Evolutionary conservation across 305 asterid species (phyloP), one percentile per base, ranked within the genome.

Genomic region (Fraxinus dipetala): DNA sequence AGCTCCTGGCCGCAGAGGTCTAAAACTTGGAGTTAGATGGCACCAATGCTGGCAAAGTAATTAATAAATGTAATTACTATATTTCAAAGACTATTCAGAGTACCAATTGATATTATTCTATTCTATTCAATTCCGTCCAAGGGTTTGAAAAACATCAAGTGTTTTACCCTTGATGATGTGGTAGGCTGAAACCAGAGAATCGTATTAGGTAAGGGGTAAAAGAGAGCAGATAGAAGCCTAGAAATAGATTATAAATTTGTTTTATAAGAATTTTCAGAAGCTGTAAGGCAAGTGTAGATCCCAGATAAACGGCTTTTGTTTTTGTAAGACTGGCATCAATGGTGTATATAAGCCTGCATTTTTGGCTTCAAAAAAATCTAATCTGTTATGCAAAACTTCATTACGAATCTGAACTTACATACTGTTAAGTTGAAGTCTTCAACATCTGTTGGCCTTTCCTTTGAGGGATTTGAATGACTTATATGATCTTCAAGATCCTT

Each of bases 1-100:
- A 85, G 83, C 86, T 89, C 84, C 73, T 85, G 61, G 79, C 86
- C n/a, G 43, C 88, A 45, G 88, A 81, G 26, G 22, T 86, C 2
- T 90, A 85, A 40, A 72, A 80, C 20, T 10, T 11, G 1, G 74
- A 67, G 74, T 14, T 67, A 9, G 35, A 65, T 10, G 35, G 35
- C 73, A 65, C 18, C 35, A 24, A 67, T 26, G 34, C 34, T 14
- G 16, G 36, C 18, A 11, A 28, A 67, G 18, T 1, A 67, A 28
- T 67, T 61, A 61, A 22, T 10, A 20, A 2, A 61, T 61, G 32
- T 22, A 61, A 61, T 61, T 22, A 24, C 26, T 67, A 67, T 28
- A 26, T 67, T 28, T 63, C 5, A 10, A 24, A 26, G 28, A 63
- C 13, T 63, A 11, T 63, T 63, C 72, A 63, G 20, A 63, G 4